These are phyloP conservation scores for Tolypocladium nubicola DNA, from an alignment of 2,329 filamentous ascomycete species.

Conservation along the genomic window DNA sequence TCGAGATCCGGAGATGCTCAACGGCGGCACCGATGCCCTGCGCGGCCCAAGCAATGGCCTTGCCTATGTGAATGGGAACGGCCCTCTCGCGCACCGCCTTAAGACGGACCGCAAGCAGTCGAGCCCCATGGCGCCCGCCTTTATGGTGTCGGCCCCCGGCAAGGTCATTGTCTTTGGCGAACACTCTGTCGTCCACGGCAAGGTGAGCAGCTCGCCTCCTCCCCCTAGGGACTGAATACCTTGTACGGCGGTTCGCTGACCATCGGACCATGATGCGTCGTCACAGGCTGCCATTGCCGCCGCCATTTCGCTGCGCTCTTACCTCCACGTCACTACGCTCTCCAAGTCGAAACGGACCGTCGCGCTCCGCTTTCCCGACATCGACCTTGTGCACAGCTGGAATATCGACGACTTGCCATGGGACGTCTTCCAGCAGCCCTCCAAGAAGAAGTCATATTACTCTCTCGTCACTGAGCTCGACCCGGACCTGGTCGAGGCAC, in stretches of 20 bases:
- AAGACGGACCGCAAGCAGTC: conserved; percentile 45
- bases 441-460: conserved; percentile 93
- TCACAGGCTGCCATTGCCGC: conserved; percentile 79
- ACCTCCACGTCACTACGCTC: conserved; percentile 87
- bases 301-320: conserved; percentile 88
- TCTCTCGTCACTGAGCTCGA: conserved; percentile 79
- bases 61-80: conserved; percentile 23
- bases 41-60: conserved; percentile 13
- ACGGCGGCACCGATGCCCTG: conserved; percentile 12
- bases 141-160: conserved; percentile 96
- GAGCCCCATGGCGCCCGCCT: conserved; percentile 67
- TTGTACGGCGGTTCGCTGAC: neutral
- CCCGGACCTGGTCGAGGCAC: conserved; percentile 65
- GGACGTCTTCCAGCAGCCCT: conserved; percentile 65
- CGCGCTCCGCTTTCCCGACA: conserved; percentile 81
- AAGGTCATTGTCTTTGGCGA: conserved; percentile 99
- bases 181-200: conserved; percentile 95
- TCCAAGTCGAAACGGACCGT: conserved; percentile 88
- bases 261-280: neutral
- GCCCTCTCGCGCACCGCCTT: conserved; percentile 21
- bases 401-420: conserved; percentile 87
- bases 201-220: conserved; percentile 40
- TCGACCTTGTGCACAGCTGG: conserved; percentile 85
- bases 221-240: neutral
- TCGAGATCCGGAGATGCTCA: conserved; percentile 3